Base-by-base conservation (phyloP, 2,329 filamentous ascomycete genomes). In the Chaetoscypha palmicola region DNA sequence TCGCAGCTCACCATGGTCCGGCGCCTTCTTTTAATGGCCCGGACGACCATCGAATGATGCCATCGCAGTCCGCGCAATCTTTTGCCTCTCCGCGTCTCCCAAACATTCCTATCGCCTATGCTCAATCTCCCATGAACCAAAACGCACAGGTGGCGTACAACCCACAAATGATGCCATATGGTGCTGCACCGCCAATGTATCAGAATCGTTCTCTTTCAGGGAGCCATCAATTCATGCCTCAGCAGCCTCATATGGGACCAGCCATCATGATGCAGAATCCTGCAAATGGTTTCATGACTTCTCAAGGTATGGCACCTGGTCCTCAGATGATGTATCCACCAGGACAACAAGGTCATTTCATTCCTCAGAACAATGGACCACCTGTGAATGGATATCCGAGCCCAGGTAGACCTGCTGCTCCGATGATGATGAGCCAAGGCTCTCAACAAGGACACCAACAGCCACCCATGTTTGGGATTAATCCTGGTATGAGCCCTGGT, bases 371-470 rank as follows among this genome's bases (percentile, higher is more conserved):
- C 20, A 68, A 68, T 31, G 73, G 71, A 2, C 76, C 74, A 21
- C 78, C 83, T 16, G 85, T 77, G 5, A 85, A 82, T 55, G 87
- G 88, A 12, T 95, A 86, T 59, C 86, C 88, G n/a, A 96, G 91
- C 61, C 91, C 91, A 1, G 81, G 87, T 45, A 79, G 89, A 37
- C n/a, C n/a, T n/a, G 81, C 82, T 16, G 87, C 92, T 10, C 83
- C 87, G 2, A 88, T 94, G 81, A 97, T 97, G 91, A 86, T 83
- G 58, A 90, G 90, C 54, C 88, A 95, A 67, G 87, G 87, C 43
- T 96, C 90, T 21, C 91, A 96, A 59, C 90, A 94, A 63, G 89
- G 90, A 31, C 88, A 94, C 61, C 71, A 72, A 45, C 71, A 72
- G 37, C 55, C 42, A 70, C 79, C 69, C 58, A 78, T 71, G 67